Conservation (phyloP, 108 stramenopile species). For the Chaetoceros tenuissimus region DNA sequence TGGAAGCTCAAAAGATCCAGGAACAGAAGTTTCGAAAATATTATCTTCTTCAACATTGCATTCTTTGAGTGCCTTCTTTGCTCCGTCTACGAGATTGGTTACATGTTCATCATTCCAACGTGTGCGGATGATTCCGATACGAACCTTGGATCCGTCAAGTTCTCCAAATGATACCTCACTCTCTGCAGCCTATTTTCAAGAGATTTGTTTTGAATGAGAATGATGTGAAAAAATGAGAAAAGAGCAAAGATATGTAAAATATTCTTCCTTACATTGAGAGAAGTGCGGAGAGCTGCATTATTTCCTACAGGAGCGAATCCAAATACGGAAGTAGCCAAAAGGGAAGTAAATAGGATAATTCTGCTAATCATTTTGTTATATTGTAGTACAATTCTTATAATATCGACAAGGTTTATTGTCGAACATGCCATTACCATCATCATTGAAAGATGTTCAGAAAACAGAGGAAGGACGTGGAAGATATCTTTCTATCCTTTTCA, state of each 20-base stretch:
- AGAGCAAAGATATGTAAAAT: too few species aligned
- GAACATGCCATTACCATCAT: too few species aligned
- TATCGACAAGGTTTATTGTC: too few species aligned
- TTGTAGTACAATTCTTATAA: too few species aligned
- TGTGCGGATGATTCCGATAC: conserved; percentile 80
- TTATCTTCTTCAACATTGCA: conserved; percentile 79
- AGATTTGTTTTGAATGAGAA: too few species aligned
- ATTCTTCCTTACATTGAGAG: too few species aligned
- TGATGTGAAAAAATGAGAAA: too few species aligned
- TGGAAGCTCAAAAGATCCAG: conserved; percentile 96
- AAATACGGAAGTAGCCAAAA: neutral
- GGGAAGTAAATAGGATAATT: neutral
- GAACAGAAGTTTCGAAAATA: conserved; percentile 91
- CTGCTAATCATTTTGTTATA: neutral
- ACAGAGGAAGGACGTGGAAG: too few species aligned
- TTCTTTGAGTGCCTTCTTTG: conserved; percentile 58
- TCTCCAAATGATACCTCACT: conserved; percentile 70
- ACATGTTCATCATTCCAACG: conserved; percentile 90
- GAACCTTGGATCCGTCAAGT: conserved; percentile 64
- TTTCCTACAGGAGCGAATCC: neutral
- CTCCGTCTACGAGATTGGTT: conserved; percentile 64
- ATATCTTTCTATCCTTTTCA: too few species aligned
- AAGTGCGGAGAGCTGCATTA: too few species aligned
- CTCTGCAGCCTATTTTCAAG: conserved; percentile 74
- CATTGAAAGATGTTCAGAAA: too few species aligned